Percentiles rank a stretch among this genome's conserved stretches.
phyloP scores from a whole-genome alignment of 805 yeast genomes.

The Millerozyma miso region DNA sequence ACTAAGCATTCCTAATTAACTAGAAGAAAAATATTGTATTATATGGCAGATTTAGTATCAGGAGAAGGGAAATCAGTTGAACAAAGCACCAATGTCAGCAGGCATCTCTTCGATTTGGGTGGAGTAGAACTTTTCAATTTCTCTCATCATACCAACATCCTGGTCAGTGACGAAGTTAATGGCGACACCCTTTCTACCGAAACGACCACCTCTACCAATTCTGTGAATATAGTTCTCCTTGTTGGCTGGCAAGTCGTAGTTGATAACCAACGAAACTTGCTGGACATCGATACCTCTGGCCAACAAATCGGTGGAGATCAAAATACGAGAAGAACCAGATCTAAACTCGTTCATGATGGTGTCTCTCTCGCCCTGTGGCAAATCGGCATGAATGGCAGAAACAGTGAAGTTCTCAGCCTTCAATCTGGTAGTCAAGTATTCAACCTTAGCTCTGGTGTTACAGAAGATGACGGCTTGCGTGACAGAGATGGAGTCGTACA shows the following conservation, averaged over 20 bases:
- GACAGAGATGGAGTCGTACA: conserved; percentile 91
- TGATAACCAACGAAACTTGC: conserved; percentile 91
- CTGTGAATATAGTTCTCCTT: conserved; percentile 95
- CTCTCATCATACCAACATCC: conserved; percentile 72
- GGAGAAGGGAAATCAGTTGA: conserved; percentile 22
- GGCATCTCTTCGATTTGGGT: conserved; percentile 95
- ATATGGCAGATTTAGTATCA: neutral
- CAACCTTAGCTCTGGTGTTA: conserved; percentile 92
- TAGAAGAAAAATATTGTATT: conserved; percentile 3
- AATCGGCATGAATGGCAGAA: conserved; percentile 92
- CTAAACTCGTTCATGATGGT: conserved; percentile 94
- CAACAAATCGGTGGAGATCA: conserved; percentile 91
- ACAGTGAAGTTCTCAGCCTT: conserved; percentile 83
- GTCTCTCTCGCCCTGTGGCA: conserved; percentile 91
- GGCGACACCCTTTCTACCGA: conserved; percentile 98
- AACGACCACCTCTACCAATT: conserved; percentile 97
- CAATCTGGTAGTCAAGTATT: conserved; percentile 75
- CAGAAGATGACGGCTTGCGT: conserved; percentile 98
- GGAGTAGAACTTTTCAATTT: conserved; percentile 84
- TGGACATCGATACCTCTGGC: conserved; percentile 98
- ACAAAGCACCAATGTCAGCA: conserved; percentile 54
- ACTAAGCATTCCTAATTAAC: conserved; percentile 2
- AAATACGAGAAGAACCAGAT: conserved; percentile 87
- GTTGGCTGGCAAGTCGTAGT: conserved; percentile 87
- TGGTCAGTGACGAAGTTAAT: conserved; percentile 85